Conservation (phyloP, 257 asterid species). For the Solanum etuberosum region DNA sequence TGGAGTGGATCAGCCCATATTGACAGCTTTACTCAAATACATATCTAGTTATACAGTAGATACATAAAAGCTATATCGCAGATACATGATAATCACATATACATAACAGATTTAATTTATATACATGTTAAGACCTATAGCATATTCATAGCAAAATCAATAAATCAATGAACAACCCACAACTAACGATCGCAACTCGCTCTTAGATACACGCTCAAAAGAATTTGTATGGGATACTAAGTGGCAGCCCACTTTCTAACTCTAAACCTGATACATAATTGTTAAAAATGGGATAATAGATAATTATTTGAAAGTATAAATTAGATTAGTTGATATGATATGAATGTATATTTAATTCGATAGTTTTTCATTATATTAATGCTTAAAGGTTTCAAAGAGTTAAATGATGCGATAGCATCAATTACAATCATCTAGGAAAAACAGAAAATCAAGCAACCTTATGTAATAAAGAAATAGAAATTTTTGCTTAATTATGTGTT, state of each 20-base stretch:
- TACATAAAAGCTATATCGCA: neutral
- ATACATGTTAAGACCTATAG: no score
- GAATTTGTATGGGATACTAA: neutral
- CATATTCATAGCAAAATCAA: neutral
- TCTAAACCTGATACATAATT: neutral
- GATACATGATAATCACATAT: neutral
- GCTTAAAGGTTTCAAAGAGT: no score
- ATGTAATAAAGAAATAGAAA: no score
- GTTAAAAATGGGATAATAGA: neutral
- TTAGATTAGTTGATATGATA: neutral
- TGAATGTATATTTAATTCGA: neutral
- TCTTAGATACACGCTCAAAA: neutral
- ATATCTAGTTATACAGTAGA: neutral
- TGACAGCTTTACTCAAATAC: neutral
- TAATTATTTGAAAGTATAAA: neutral
- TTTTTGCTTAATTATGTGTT: no score
- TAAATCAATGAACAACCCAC: neutral
- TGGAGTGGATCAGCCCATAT: no score
- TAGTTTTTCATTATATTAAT: no score
- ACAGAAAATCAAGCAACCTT: rapidly evolving
- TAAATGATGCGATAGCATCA: no score
- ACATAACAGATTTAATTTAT: no score
- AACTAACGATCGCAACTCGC: neutral
- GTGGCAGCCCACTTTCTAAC: neutral
- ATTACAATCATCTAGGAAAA: no score